These are phyloP conservation scores for Ambrosiella xylebori DNA, from an alignment of 2,329 filamentous ascomycete species.

Conservation along the genomic window DNA sequence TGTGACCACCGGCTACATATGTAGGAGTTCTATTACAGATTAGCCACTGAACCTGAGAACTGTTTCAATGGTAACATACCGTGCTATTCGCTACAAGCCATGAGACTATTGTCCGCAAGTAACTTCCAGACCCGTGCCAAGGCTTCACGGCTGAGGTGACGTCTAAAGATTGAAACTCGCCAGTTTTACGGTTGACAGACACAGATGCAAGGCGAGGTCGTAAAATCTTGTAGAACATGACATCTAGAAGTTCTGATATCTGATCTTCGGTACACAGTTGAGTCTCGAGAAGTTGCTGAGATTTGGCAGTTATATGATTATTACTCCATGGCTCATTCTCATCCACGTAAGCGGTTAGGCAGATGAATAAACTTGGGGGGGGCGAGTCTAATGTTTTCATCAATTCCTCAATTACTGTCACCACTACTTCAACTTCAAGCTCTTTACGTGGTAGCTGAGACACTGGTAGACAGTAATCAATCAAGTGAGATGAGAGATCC, in stretches of 20 bases:
- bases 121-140: slow-evolving; percentile 6
- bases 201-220: background rate
- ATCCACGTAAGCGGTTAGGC: too few relatives aligned
- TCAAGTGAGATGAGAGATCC: background rate
- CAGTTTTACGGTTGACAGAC: background rate
- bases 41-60: background rate
- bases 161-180: background rate
- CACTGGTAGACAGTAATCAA: background rate
- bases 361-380: too few relatives aligned
- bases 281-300: too few relatives aligned
- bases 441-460: background rate
- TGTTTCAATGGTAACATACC: background rate
- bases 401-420: too few relatives aligned
- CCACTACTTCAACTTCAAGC: too few relatives aligned
- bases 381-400: too few relatives aligned
- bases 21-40: slow-evolving; percentile 20
- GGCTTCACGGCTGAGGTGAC: slow-evolving; percentile 6
- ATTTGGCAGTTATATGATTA: too few relatives aligned
- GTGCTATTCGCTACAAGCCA: slow-evolving; percentile 12
- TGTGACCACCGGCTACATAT: slow-evolving; percentile 47
- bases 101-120: slow-evolving; percentile 5
- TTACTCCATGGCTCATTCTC: too few relatives aligned
- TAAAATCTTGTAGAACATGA: background rate
- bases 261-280: too few relatives aligned
- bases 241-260: slow-evolving; percentile 2